Base-by-base conservation (phyloP, 768 basidiomycete genomes). In the Tricholoma sp. region DNA sequence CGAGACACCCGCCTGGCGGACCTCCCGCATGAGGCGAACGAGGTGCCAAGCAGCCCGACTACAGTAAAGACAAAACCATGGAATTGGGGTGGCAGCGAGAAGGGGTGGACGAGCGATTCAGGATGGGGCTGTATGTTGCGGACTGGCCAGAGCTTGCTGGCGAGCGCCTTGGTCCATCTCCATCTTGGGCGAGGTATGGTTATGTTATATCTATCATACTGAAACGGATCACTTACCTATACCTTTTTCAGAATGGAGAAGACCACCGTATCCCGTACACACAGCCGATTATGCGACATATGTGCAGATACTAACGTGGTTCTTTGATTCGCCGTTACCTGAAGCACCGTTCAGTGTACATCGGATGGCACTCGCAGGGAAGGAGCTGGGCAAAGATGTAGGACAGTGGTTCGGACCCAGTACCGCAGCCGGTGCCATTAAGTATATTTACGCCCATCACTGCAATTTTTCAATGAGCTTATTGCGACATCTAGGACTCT, bases 331-430 rank as follows among this genome's bases (percentile, higher is more conserved):
- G 2, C 95, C 95, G 0, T 80, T 86, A 0, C 83, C 90, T 0
- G 76, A 87, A 29, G 85, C 88, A 16, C 96, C 96, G 0, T 99
- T 99, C 69, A 90, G 91, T 62, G 91, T 99, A 6, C 96, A 99
- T 71, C 83, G 93, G 49, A 97, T 99, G 89, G 95, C 95, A 0
- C 76, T 94, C 19, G 89, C 94, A 0, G 96, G 96, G 0, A 95
- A 98, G 67, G 89, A 94, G 63, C 80, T 98, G 1, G 96, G 96
- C 11, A 98, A 91, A 59, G 91, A 94, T 61, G 89, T 98, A 0
- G 96, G 96, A 0, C 89, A 94, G 70, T 98, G 96, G 96, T 98
- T 98, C 66, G 96, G 96, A 0, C 96, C 96, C 0, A 95, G 91
- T 67, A 94, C 91, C 0, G 97, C 96, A n/a, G 94, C 95, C 7